phyloP scores from a whole-genome alignment of 2,329 filamentous ascomycete species.

The Massarina eburnea region DNA sequence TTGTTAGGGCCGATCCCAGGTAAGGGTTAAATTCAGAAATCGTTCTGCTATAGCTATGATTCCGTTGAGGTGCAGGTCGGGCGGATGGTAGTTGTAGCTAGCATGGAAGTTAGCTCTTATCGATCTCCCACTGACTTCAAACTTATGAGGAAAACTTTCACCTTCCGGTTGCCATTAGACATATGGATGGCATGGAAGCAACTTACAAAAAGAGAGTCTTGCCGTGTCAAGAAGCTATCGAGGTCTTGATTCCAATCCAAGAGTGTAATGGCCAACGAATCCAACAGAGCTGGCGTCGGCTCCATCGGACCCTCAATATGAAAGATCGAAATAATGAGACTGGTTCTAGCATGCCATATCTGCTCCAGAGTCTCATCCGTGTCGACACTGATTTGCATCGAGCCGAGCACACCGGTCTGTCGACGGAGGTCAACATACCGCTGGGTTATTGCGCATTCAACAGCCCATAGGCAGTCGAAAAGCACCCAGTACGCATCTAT shows the following conservation, averaged over 20 bases:
- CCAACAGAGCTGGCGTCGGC: conserved; percentile 19
- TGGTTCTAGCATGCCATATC: conserved; percentile 21
- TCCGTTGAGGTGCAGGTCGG: conserved; percentile 11
- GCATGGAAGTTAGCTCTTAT: neutral
- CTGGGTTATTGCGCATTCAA: conserved; percentile 38
- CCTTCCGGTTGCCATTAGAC: too few relatives aligned
- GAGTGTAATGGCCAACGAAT: conserved; percentile 22
- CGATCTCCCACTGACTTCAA: neutral
- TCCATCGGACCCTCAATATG: conserved; percentile 22
- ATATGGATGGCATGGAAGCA: neutral
- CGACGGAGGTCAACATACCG: conserved; percentile 38
- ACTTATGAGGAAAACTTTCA: neutral
- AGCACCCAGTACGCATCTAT: conserved; percentile 36
- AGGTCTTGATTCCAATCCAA: conserved; percentile 25
- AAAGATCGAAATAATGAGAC: conserved; percentile 28
- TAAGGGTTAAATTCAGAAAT: conserved; percentile 17
- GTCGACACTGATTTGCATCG: conserved; percentile 10
- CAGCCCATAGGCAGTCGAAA: conserved; percentile 39
- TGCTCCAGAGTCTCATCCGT: conserved; percentile 26
- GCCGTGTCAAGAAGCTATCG: conserved; percentile 20
- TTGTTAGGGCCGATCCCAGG: conserved; percentile 13
- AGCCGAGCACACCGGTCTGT: conserved; percentile 12
- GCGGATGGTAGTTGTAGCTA: conserved; percentile 10
- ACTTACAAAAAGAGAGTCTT: conserved; percentile 24
- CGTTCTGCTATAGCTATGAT: conserved; percentile 16